phyloP scores from a whole-genome alignment of 345 rosid species.

The Populus ilicifolia region DNA sequence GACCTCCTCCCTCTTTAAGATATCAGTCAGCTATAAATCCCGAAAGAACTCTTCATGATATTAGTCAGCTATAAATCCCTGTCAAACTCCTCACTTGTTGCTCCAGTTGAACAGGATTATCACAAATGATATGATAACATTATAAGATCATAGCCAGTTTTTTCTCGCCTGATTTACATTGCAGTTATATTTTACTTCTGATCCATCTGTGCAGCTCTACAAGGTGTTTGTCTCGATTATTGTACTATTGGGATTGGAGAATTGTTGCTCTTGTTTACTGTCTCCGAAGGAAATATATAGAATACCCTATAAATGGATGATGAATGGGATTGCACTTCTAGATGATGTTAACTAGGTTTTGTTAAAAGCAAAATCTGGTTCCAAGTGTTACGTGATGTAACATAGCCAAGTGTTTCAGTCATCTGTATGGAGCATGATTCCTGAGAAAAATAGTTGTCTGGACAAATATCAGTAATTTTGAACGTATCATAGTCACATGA shows the following conservation, averaged over 20 bases:
- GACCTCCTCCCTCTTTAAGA: constrained; percentile 21
- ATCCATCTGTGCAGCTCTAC: not conserved
- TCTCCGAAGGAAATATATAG: not conserved
- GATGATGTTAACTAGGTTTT: not conserved
- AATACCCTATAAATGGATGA: not conserved
- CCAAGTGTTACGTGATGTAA: not conserved
- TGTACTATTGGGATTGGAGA: not conserved
- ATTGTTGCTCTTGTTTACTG: not conserved
- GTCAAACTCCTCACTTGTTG: too few relatives aligned
- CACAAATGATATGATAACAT: too few relatives aligned
- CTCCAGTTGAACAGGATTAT: too few relatives aligned
- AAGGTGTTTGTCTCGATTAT: not conserved
- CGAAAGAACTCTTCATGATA: not conserved
- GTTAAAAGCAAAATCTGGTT: not conserved
- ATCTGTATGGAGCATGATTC: not conserved
- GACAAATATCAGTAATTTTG: not conserved
- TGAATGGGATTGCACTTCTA: too few relatives aligned
- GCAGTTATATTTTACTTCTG: not conserved
- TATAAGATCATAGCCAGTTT: too few relatives aligned
- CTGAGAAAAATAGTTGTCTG: not conserved
- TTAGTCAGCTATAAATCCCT: not conserved
- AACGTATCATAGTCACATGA: not conserved
- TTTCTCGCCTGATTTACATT: not conserved
- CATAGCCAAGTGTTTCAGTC: not conserved
- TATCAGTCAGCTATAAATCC: too few relatives aligned